A percentile compares a stretch with the other conserved stretches of the same genome.
These are phyloP conservation scores for Picochlorum sp. DNA, from an alignment of 139 green algal species.

Conservation along the genomic window DNA sequence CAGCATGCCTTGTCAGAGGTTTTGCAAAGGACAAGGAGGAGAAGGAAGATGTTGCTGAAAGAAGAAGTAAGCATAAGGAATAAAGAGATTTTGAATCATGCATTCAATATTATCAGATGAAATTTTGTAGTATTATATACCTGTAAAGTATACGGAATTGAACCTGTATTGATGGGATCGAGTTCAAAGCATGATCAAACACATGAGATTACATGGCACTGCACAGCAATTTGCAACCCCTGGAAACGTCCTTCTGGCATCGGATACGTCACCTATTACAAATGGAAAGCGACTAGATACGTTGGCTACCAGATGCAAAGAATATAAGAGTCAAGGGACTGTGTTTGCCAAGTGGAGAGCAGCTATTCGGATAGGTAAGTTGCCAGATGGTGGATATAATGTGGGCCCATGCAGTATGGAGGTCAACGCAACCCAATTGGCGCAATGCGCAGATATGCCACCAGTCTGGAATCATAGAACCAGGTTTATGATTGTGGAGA, in stretches of 20 bases:
- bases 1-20: background rate
- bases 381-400: slow-evolving; percentile 9
- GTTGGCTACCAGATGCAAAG: slow-evolving; percentile 49
- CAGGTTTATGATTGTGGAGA: slow-evolving; percentile 84
- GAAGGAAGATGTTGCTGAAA: no score
- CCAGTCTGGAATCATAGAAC: slow-evolving; percentile 71
- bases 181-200: no score
- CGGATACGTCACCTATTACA: slow-evolving; percentile 67
- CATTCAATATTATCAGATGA: no score
- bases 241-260: slow-evolving; percentile 70
- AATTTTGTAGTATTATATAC: no score
- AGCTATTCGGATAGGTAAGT: slow-evolving; percentile 56
- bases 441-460: slow-evolving; percentile 87
- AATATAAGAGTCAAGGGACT: slow-evolving; percentile 42
- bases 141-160: background rate
- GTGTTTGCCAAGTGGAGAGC: slow-evolving; percentile 93
- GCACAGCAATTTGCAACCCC: slow-evolving; percentile 20
- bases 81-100: no score
- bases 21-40: background rate
- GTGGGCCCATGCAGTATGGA: slow-evolving; percentile 55
- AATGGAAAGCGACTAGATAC: slow-evolving; percentile 67
- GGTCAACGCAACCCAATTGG: slow-evolving; percentile 76
- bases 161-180: background rate
- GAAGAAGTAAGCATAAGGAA: no score
- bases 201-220: background rate